A percentile compares a stretch with the other conserved stretches of the same genome.
phyloP scores from a whole-genome alignment of 225 moss, liverwort and hornwort genomes.

The Bryum argenteum region DNA sequence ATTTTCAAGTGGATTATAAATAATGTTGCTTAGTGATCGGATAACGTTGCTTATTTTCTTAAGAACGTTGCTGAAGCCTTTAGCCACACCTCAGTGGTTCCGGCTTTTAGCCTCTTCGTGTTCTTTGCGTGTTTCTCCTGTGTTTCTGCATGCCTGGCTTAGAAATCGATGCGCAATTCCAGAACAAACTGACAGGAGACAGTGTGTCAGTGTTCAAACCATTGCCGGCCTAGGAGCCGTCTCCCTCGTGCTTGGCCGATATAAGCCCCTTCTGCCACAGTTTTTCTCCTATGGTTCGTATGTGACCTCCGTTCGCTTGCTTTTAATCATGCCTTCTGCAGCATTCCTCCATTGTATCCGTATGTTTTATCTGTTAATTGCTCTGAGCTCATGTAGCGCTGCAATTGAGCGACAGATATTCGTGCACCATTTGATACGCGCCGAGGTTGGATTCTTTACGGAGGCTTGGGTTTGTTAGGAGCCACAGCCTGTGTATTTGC shows the following conservation, averaged over 20 bases:
- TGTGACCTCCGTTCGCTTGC: conserved; percentile 9
- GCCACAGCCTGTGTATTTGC: conserved; percentile 71
- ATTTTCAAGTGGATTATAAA: too few species aligned
- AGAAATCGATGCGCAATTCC: not conserved
- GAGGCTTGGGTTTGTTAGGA: conserved; percentile 66
- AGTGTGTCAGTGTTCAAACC: conserved; percentile 74
- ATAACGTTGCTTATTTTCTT: too few species aligned
- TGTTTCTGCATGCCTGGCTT: conserved; percentile 2
- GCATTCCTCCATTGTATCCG: not conserved
- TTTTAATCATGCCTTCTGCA: not conserved
- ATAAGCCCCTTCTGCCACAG: conserved; percentile 75
- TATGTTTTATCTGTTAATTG: conserved; percentile 4
- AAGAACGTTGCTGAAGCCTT: too few species aligned
- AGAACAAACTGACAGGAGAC: conserved; percentile 13
- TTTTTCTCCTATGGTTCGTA: conserved; percentile 72
- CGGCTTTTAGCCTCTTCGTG: not conserved
- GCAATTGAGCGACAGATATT: conserved; percentile 51
- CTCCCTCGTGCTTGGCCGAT: conserved; percentile 61
- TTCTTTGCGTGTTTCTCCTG: not conserved
- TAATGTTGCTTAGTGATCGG: too few species aligned
- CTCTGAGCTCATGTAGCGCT: conserved; percentile 24
- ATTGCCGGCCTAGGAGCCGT: conserved; percentile 74
- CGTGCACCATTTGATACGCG: conserved; percentile 73
- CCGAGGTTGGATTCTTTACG: conserved; percentile 93
- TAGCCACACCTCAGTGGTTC: not conserved